A percentile compares a stretch with the other conserved stretches of the same genome.
phyloP scores from a whole-genome alignment of 1,139 yeast genomes.

The Maudiozyma humilis region DNA sequence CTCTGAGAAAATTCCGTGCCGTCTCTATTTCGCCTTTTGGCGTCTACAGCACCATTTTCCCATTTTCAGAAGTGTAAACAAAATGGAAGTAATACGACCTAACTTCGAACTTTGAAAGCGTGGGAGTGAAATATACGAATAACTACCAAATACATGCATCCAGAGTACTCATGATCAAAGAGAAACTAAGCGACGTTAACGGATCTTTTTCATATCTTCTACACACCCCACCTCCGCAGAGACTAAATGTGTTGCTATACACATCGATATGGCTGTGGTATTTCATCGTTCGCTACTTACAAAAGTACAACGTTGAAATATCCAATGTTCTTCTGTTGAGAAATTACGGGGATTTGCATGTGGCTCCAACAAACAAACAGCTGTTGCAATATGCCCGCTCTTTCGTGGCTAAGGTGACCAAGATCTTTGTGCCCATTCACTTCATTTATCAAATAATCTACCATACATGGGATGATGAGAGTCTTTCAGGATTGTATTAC shows the following conservation, averaged over 20 bases:
- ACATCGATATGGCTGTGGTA: conserved; percentile 47
- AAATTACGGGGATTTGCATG: conserved; percentile 23
- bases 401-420: conserved; percentile 25
- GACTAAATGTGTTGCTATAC: conserved; percentile 38
- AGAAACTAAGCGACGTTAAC: not conserved
- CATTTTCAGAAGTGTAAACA: too few relatives aligned
- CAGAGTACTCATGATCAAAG: not conserved
- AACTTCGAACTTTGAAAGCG: too few relatives aligned
- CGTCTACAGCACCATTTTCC: too few relatives aligned
- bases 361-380: conserved; percentile 23
- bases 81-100: too few relatives aligned
- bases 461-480: conserved; percentile 7
- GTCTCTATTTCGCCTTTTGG: not conserved
- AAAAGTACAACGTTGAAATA: conserved; percentile 35
- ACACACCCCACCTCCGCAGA: conserved; percentile 40
- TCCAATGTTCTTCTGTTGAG: conserved; percentile 34
- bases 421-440: conserved; percentile 28
- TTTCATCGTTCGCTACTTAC: conserved; percentile 34
- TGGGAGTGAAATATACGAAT: too few relatives aligned
- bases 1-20: too few relatives aligned
- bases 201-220: not conserved
- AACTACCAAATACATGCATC: too few relatives aligned
- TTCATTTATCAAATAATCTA: conserved; percentile 5
- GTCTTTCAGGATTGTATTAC: not conserved
- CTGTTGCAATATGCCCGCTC: conserved; percentile 18